A percentile compares a stretch with the other conserved stretches of the same genome.
Evolutionary conservation across 1,139 yeast genomes (phyloP).

Genomic region (Groenewaldozyma sp.): DNA sequence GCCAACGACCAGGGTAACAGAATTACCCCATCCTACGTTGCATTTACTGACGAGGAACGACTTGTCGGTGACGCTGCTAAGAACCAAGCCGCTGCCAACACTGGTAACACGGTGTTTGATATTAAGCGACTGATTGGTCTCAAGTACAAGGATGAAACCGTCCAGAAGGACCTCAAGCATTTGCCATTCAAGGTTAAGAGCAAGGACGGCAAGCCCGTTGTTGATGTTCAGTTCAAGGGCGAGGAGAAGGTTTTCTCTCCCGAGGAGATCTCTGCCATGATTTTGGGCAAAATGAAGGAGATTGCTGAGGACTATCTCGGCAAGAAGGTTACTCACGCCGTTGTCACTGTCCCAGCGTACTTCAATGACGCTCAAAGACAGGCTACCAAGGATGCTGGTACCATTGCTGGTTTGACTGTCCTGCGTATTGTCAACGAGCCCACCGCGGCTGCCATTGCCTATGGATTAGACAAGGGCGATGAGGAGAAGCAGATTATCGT

Average conservation of each 20-base stretch:
- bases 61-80: slow-evolving; percentile 92
- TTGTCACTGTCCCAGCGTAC: slow-evolving; percentile 95
- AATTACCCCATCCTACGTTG: slow-evolving; percentile 86
- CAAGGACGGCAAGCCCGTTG: slow-evolving; percentile 72
- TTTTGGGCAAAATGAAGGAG: slow-evolving; percentile 82
- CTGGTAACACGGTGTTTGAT: slow-evolving; percentile 71
- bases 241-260: slow-evolving; percentile 71
- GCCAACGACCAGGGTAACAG: slow-evolving; percentile 96
- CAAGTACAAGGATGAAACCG: slow-evolving; percentile 62
- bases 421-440: slow-evolving; percentile 96
- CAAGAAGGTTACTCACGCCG: slow-evolving; percentile 83
- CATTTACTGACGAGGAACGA: slow-evolving; percentile 77
- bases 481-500: slow-evolving; percentile 86
- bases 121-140: slow-evolving; percentile 83
- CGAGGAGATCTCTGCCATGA: slow-evolving; percentile 89
- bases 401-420: slow-evolving; percentile 90
- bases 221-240: slow-evolving; percentile 58
- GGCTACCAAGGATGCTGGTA: slow-evolving; percentile 97
- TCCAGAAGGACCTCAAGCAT: slow-evolving; percentile 75
- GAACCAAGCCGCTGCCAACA: slow-evolving; percentile 83
- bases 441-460: slow-evolving; percentile 97
- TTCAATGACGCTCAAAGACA: slow-evolving; percentile 98
- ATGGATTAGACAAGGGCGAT: slow-evolving; percentile 85
- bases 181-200: slow-evolving; percentile 64
- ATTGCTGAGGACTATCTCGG: slow-evolving; percentile 91